phyloP scores from a whole-genome alignment of 495 filamentous ascomycete genomes.

The Talaromyces adpressus region DNA sequence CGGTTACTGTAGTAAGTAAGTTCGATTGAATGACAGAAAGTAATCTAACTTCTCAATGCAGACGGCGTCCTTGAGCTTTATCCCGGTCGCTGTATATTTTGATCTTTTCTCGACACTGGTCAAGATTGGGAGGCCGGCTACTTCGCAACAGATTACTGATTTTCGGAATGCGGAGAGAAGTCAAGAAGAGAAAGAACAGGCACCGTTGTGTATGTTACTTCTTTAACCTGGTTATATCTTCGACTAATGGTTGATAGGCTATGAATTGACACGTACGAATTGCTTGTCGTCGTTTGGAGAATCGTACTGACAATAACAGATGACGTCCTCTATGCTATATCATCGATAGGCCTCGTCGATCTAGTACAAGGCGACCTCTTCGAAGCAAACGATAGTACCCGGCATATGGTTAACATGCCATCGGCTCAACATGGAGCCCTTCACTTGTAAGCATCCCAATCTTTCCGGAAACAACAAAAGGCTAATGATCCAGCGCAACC shows the following conservation, averaged over 20 bases:
- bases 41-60: not conserved
- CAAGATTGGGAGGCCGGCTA: constrained; percentile 15
- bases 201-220: constrained; percentile 16
- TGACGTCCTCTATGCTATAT: constrained; percentile 31
- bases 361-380: constrained; percentile 20
- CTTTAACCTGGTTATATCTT: not conserved
- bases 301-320: constrained; percentile 17
- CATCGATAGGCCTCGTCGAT: constrained; percentile 27
- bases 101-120: constrained; percentile 23
- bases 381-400: constrained; percentile 26
- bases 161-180: constrained; percentile 13
- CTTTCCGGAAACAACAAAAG: not conserved
- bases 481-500: constrained; percentile 19
- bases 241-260: constrained; percentile 11
- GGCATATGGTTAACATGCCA: constrained; percentile 25
- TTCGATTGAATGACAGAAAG: not conserved
- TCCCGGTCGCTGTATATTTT: constrained; percentile 31
- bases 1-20: constrained; percentile 21
- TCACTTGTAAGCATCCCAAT: constrained; percentile 23
- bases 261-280: constrained; percentile 18
- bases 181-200: constrained; percentile 8
- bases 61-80: constrained; percentile 27
- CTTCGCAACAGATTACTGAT: constrained; percentile 19
- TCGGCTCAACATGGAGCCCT: constrained; percentile 31
- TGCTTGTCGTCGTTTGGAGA: not conserved